Evolutionary conservation across 192 early-diverging fungal species (phyloP).

Genomic region (Linderina pennispora): DNA sequence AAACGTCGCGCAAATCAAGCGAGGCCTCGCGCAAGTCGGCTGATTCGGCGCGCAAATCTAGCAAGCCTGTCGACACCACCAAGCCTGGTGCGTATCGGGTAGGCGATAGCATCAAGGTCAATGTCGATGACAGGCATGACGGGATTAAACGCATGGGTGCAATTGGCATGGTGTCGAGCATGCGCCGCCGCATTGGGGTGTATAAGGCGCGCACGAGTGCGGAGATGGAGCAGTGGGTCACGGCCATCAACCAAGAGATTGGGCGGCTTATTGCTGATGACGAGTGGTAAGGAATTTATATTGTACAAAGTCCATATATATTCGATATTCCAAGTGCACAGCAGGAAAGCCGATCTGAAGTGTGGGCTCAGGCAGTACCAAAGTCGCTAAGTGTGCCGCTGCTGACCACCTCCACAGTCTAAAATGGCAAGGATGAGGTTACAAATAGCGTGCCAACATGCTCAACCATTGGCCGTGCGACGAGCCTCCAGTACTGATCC

Average conservation of each 20-base stretch:
- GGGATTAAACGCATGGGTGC: conserved; percentile 12
- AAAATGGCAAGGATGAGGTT: too few species aligned
- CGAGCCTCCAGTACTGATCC: too few species aligned
- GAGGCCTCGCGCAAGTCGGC: conserved; percentile 7
- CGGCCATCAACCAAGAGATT: conserved; percentile 47
- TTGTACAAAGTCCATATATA: too few species aligned
- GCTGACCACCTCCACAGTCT: too few species aligned
- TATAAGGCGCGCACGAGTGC: conserved; percentile 40
- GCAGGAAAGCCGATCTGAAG: too few species aligned
- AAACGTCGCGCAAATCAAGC: conserved; percentile 4
- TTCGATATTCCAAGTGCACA: too few species aligned
- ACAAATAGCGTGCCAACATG: too few species aligned
- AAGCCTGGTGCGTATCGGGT: conserved; percentile 29
- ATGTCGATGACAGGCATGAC: conserved; percentile 14
- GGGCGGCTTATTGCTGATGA: conserved; percentile 31
- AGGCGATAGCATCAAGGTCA: conserved; percentile 17
- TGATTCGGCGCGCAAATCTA: conserved; percentile 20
- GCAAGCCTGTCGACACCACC: conserved; percentile 5
- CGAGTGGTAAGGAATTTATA: conserved; percentile 17
- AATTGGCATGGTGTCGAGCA: conserved; percentile 17
- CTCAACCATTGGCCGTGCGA: too few species aligned
- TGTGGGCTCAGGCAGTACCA: too few species aligned
- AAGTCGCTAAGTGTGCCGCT: too few species aligned
- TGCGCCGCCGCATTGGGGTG: conserved; percentile 31
- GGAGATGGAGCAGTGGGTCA: conserved; percentile 51